Percentiles rank a stretch among this genome's conserved stretches.
Evolutionary conservation across 345 rosid species (phyloP).

Genomic region (Acer campestre): DNA sequence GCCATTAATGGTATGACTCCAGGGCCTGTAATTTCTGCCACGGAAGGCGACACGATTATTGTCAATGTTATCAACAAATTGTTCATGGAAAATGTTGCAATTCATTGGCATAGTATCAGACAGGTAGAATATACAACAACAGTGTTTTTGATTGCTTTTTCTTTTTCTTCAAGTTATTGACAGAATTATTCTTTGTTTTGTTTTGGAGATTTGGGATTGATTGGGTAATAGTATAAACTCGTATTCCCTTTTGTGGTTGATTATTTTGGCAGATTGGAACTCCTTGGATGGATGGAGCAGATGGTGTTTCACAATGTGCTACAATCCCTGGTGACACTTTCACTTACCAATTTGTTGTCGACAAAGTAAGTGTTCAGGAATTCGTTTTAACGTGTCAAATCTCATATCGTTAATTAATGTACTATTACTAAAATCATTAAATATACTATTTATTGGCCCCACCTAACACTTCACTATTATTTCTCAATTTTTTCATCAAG

Average conservation of each 20-base stretch:
- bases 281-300: slow-evolving; percentile 52
- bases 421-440: too few species aligned
- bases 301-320: slow-evolving; percentile 45
- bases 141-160: too few species aligned
- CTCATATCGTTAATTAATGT: too few species aligned
- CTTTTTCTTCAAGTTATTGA: not conserved
- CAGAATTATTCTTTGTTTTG: not conserved
- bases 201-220: not conserved
- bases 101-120: slow-evolving; percentile 59
- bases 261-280: slow-evolving; percentile 36
- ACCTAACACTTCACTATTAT: too few species aligned
- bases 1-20: slow-evolving; percentile 32
- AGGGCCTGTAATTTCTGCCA: slow-evolving; percentile 23
- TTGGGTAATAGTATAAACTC: too few species aligned
- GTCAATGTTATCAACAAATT: slow-evolving; percentile 14
- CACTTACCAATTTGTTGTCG: slow-evolving; percentile 44
- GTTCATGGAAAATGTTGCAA: slow-evolving; percentile 30
- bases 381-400: too few species aligned
- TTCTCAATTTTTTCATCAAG: too few species aligned
- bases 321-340: slow-evolving; percentile 48
- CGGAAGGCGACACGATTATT: slow-evolving; percentile 21
- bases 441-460: too few species aligned
- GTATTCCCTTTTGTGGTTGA: too few species aligned
- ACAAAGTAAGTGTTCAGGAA: slow-evolving; percentile 23
- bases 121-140: slow-evolving; percentile 25